These are phyloP conservation scores for Termitomyces sp. DNA, from an alignment of 768 basidiomycete species.

Conservation along the genomic window DNA sequence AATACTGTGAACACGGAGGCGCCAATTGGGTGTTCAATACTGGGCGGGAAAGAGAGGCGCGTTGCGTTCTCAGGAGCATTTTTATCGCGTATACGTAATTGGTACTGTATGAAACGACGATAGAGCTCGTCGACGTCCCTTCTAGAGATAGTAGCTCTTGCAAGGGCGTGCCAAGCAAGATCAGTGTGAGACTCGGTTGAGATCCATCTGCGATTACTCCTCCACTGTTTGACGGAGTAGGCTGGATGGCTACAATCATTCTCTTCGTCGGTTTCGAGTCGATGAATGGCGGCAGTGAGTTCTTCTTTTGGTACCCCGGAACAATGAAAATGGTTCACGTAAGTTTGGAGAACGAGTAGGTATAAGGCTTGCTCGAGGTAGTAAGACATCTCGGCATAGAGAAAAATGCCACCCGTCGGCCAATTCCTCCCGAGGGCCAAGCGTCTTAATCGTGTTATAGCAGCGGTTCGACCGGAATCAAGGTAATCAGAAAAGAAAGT, in stretches of 20 bases:
- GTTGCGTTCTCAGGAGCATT: slow-evolving; percentile 3
- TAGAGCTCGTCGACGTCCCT: slow-evolving; percentile 34
- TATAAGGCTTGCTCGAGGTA: slow-evolving; percentile 23
- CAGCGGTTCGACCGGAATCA: slow-evolving; percentile 25
- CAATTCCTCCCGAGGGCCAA: slow-evolving; percentile 19
- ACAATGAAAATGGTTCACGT: slow-evolving; percentile 43
- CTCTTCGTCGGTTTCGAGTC: background rate
- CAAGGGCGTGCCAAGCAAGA: slow-evolving; percentile 35
- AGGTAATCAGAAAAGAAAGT: slow-evolving; percentile 30
- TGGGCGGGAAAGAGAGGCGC: slow-evolving; percentile 20
- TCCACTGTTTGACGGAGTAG: background rate
- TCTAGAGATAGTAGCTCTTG: slow-evolving; percentile 16
- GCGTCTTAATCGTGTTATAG: slow-evolving; percentile 27
- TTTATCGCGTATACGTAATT: background rate
- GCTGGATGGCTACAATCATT: slow-evolving; percentile 1
- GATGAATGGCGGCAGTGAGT: slow-evolving; percentile 13
- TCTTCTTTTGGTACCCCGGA: slow-evolving; percentile 45
- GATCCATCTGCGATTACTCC: slow-evolving; percentile 23
- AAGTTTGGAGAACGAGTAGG: slow-evolving; percentile 35
- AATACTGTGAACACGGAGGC: slow-evolving; percentile 47
- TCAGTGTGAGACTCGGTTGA: slow-evolving; percentile 27
- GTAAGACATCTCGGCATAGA: slow-evolving; percentile 39
- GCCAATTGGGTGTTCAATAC: slow-evolving; percentile 22
- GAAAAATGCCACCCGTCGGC: slow-evolving; percentile 19
- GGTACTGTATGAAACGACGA: slow-evolving; percentile 22